These are phyloP conservation scores for Coemansia sp. DNA, from an alignment of 192 early-diverging fungal species.

Conservation along the genomic window DNA sequence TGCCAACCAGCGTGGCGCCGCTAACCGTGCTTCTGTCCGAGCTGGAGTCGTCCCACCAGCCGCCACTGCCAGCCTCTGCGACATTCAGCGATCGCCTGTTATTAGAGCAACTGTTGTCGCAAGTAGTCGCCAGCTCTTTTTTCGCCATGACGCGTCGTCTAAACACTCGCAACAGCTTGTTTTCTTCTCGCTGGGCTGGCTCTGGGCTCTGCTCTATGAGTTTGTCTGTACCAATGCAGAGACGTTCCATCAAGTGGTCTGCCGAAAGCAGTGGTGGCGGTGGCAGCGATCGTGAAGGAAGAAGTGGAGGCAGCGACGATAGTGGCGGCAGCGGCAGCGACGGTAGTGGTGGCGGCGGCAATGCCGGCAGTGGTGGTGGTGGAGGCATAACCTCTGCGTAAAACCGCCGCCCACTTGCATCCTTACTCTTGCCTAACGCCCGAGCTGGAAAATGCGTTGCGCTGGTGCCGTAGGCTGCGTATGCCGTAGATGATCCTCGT, in stretches of 20 bases:
- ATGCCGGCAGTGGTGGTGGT: neutral
- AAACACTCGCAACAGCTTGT: neutral
- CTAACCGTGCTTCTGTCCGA: slow-evolving; percentile 18
- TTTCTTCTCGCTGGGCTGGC: neutral
- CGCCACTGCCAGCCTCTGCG: neutral
- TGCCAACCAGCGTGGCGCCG: slow-evolving; percentile 26
- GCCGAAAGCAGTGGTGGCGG: neutral
- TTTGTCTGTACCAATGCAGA: neutral
- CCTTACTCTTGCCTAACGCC: neutral
- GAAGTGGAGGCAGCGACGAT: no score
- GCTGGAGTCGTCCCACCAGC: slow-evolving; percentile 8
- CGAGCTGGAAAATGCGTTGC: neutral
- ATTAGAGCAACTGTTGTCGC: neutral
- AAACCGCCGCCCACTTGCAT: neutral
- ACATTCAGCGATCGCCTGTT: neutral
- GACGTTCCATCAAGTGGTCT: neutral
- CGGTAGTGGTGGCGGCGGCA: no score
- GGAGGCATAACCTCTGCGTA: slow-evolving; percentile 15
- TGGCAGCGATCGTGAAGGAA: neutral
- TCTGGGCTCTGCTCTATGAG: neutral
- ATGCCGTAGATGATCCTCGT: neutral
- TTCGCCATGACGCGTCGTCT: neutral
- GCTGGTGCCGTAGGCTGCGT: neutral
- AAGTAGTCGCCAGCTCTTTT: neutral
- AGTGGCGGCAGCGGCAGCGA: no score